A percentile compares a stretch with the other conserved stretches of the same genome.
These are phyloP conservation scores for Populus pruinosa DNA, from an alignment of 345 rosid genomes.

Conservation along the genomic window DNA sequence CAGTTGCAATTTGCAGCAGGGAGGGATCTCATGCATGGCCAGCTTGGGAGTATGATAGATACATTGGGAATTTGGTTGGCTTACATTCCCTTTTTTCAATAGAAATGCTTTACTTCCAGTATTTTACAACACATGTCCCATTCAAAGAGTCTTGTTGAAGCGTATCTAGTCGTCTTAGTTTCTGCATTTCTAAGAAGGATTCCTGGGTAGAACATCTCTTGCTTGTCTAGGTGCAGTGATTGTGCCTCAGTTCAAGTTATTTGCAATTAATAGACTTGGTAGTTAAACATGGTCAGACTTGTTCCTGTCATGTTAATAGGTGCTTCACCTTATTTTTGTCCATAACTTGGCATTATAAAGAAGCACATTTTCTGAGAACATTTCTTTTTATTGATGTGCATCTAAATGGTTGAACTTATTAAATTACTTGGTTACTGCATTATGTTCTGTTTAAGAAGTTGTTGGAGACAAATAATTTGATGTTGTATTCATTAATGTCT, in stretches of 20 bases:
- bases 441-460: not conserved
- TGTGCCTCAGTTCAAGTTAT: not conserved
- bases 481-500: not conserved
- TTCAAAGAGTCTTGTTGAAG: not conserved
- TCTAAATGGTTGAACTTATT: not conserved
- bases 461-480: not conserved
- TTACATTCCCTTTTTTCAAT: not conserved
- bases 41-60: conserved; percentile 14
- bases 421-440: not conserved
- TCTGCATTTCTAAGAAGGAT: not conserved
- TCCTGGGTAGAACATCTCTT: not conserved
- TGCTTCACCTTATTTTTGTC: not conserved
- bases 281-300: not conserved
- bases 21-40: conserved; percentile 17
- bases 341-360: not conserved
- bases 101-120: not conserved
- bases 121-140: not conserved
- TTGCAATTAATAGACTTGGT: not conserved
- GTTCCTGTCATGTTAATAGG: not conserved
- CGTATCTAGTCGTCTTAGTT: not conserved
- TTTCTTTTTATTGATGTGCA: not conserved
- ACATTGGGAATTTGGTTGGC: conserved; percentile 13
- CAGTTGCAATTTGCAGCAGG: conserved; percentile 27
- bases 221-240: not conserved
- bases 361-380: not conserved